A percentile compares a stretch with the other conserved stretches of the same genome.
These are phyloP conservation scores for Teunomyces atbi DNA, from an alignment of 805 yeast species.

Conservation along the genomic window DNA sequence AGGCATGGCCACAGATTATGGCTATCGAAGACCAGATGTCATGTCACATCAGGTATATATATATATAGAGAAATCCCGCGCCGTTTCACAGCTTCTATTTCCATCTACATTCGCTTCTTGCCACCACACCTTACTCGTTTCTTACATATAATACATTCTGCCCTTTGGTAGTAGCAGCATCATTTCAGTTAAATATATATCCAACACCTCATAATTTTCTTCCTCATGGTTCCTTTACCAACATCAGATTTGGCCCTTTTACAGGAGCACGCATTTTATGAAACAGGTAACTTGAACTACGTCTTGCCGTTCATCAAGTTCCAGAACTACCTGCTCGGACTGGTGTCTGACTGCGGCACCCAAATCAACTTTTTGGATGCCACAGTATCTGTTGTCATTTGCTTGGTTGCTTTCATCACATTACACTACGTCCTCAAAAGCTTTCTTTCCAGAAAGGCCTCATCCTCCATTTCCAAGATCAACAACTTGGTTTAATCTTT, in stretches of 20 bases:
- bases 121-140: too few species aligned
- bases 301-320: constrained; percentile 21
- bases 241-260: constrained; percentile 16
- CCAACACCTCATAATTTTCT: too few species aligned
- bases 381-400: not conserved
- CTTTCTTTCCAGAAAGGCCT: not conserved
- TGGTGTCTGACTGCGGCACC: constrained; percentile 7
- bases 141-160: too few species aligned
- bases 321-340: constrained; percentile 17
- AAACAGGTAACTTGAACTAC: constrained; percentile 24
- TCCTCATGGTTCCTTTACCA: constrained; percentile 23
- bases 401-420: not conserved
- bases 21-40: not conserved
- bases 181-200: too few species aligned
- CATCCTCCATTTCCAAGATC: not conserved
- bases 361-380: not conserved
- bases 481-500: not conserved
- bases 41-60: not conserved
- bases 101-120: constrained; percentile 5
- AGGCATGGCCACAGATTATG: too few species aligned
- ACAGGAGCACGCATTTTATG: constrained; percentile 30
- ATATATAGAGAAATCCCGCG: not conserved
- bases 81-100: too few species aligned
- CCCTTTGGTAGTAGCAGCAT: too few species aligned
- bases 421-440: not conserved